Evolutionary conservation across 306 rosid species (phyloP).

Genomic region (Cucurbita maxima): DNA sequence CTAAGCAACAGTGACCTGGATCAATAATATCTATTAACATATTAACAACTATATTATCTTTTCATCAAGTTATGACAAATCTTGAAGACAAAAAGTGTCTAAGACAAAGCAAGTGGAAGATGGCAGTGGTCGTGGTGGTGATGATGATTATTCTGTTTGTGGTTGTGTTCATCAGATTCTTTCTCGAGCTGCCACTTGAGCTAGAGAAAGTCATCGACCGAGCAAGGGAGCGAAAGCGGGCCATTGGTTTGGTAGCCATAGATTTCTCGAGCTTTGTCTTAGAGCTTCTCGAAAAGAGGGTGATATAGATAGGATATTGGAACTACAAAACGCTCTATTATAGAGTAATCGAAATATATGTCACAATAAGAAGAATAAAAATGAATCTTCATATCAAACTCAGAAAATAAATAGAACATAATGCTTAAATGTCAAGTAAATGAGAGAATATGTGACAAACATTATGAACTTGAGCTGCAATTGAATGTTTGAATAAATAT

Average conservation of each 20-base stretch:
- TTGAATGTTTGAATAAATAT: background rate
- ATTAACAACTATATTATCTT: too few species aligned
- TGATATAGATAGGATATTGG: slow-evolving; percentile 57
- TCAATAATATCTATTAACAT: too few species aligned
- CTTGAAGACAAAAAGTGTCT: too few species aligned
- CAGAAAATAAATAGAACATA: too few species aligned
- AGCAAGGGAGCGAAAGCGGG: slow-evolving; percentile 58
- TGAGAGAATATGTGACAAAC: background rate
- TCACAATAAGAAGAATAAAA: too few species aligned
- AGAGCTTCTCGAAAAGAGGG: slow-evolving; percentile 43
- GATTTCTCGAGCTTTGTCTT: slow-evolving; percentile 46
- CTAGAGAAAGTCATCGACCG: slow-evolving; percentile 30
- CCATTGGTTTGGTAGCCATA: slow-evolving; percentile 64
- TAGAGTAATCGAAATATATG: too few species aligned
- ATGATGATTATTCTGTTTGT: background rate
- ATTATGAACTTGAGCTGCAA: background rate
- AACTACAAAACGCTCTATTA: slow-evolving; percentile 26
- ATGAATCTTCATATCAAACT: too few species aligned
- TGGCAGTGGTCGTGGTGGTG: background rate
- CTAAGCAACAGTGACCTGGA: too few species aligned
- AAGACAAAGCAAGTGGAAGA: background rate
- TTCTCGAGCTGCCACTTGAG: background rate
- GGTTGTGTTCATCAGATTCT: background rate
- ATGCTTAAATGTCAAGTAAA: background rate
- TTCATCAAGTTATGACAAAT: too few species aligned